Percentiles rank a stretch among this genome's conserved stretches.
These are phyloP conservation scores for Populus hybrid DNA, from an alignment of 441 rosid species.

Conservation along the genomic window DNA sequence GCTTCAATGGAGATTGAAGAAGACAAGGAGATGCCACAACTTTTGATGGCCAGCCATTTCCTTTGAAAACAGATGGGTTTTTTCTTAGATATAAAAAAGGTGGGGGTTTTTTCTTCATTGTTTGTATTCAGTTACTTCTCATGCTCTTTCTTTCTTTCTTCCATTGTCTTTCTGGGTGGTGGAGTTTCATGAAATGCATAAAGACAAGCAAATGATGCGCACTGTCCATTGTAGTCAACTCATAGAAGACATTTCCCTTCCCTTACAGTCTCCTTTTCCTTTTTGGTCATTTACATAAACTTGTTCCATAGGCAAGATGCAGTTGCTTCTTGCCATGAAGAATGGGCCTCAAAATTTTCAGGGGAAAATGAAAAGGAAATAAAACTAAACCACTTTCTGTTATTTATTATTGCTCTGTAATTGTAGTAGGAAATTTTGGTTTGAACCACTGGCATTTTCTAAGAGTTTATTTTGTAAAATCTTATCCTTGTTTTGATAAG, in stretches of 20 bases:
- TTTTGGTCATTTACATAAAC: not conserved
- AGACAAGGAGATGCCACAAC: conserved; percentile 71
- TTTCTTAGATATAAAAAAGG: not conserved
- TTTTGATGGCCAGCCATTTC: conserved; percentile 91
- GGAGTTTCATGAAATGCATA: not conserved
- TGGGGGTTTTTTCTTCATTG: not conserved
- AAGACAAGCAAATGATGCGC: not conserved
- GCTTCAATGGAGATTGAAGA: conserved; percentile 63
- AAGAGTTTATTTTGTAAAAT: not conserved
- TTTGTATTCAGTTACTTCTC: not conserved
- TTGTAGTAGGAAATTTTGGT: not conserved
- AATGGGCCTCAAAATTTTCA: not conserved
- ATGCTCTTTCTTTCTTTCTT: not conserved
- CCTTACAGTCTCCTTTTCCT: not conserved
- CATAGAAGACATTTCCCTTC: not conserved
- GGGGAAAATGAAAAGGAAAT: not conserved
- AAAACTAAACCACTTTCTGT: not conserved
- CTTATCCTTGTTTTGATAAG: not conserved
- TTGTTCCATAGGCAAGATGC: not conserved
- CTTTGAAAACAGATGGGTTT: conserved; percentile 30
- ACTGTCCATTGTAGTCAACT: not conserved
- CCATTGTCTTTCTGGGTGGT: not conserved
- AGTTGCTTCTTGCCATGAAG: not conserved
- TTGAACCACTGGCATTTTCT: not conserved
- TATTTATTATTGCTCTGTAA: not conserved